phyloP scores from a whole-genome alignment of 352 stramenopile genomes.

The Phytophthora constricta region DNA sequence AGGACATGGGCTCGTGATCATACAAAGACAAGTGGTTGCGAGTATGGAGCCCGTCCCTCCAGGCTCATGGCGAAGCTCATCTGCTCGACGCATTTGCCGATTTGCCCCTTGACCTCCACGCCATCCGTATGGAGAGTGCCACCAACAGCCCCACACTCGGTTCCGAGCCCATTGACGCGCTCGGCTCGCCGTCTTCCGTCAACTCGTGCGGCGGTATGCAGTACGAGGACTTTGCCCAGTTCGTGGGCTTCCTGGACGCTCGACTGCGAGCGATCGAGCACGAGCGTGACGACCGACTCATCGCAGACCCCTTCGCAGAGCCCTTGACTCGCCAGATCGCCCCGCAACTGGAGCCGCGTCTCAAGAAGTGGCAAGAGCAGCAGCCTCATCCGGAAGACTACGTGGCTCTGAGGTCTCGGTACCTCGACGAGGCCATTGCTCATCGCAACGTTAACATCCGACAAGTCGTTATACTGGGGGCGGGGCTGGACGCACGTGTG shows the following conservation, averaged over 20 bases:
- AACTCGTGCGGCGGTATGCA: slow-evolving; percentile 25
- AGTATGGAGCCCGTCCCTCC: neutral
- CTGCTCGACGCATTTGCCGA: neutral
- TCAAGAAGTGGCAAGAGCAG: slow-evolving; percentile 30
- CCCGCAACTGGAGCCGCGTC: slow-evolving; percentile 28
- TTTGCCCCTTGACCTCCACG: neutral
- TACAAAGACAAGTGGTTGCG: slow-evolving; percentile 8
- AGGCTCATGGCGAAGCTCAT: neutral
- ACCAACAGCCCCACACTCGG: slow-evolving; percentile 21
- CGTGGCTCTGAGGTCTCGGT: slow-evolving; percentile 49
- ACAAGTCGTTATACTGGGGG: slow-evolving; percentile 61
- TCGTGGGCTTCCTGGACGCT: slow-evolving; percentile 51
- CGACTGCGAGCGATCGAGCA: slow-evolving; percentile 48
- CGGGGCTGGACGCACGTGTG: slow-evolving; percentile 57
- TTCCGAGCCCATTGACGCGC: slow-evolving; percentile 22
- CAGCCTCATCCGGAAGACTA: slow-evolving; percentile 35
- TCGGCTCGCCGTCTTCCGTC: neutral
- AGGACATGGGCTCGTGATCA: too few species aligned
- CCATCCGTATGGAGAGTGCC: slow-evolving; percentile 22
- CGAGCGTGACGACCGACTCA: slow-evolving; percentile 40
- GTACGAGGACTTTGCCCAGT: slow-evolving; percentile 47
- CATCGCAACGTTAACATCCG: slow-evolving; percentile 45
- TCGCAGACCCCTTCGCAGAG: slow-evolving; percentile 56
- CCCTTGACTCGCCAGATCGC: slow-evolving; percentile 40
- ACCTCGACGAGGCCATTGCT: slow-evolving; percentile 57